Percentiles rank a stretch among this genome's conserved stretches.
Conservation (phyloP, 805 yeast genomes). For the Myxozyma sirexii region DNA sequence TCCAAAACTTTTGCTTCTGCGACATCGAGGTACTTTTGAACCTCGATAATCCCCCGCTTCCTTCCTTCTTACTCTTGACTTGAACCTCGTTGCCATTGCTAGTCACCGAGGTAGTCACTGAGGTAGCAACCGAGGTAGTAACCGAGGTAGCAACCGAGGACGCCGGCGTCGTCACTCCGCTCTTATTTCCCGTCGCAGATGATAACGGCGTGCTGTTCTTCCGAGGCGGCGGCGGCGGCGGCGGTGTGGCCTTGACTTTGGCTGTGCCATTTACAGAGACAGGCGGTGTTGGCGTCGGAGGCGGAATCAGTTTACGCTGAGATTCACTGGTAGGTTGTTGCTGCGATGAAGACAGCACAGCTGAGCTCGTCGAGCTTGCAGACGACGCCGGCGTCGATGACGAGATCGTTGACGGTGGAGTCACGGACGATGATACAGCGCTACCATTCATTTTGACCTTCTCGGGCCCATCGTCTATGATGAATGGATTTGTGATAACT, state of each 20-base stretch:
- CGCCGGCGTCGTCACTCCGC: background rate
- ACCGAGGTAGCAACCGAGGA: too few species aligned
- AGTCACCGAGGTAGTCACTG: too few species aligned
- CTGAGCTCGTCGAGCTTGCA: background rate
- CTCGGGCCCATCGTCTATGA: background rate
- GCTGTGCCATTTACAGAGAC: background rate
- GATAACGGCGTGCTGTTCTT: background rate
- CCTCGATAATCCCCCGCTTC: slow-evolving; percentile 23
- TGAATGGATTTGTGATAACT: slow-evolving; percentile 1
- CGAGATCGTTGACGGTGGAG: slow-evolving; percentile 6
- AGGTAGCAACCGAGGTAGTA: too few species aligned
- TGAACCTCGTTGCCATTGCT: background rate
- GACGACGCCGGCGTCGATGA: slow-evolving; percentile 13
- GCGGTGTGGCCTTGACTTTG: slow-evolving; percentile 1
- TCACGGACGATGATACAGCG: slow-evolving; percentile 6
- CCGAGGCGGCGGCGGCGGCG: slow-evolving; percentile 22
- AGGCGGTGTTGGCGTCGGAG: background rate
- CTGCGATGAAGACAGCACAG: background rate
- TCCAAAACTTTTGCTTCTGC: slow-evolving; percentile 30
- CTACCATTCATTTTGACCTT: background rate
- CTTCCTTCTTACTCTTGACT: slow-evolving; percentile 28
- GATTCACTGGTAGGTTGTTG: slow-evolving; percentile 2
- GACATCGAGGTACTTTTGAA: slow-evolving; percentile 25
- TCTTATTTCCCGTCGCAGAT: background rate
- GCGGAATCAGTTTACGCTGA: slow-evolving; percentile 1